Conservation (phyloP, 2,329 filamentous ascomycete species). For the Ophiosphaerella korrae region DNA sequence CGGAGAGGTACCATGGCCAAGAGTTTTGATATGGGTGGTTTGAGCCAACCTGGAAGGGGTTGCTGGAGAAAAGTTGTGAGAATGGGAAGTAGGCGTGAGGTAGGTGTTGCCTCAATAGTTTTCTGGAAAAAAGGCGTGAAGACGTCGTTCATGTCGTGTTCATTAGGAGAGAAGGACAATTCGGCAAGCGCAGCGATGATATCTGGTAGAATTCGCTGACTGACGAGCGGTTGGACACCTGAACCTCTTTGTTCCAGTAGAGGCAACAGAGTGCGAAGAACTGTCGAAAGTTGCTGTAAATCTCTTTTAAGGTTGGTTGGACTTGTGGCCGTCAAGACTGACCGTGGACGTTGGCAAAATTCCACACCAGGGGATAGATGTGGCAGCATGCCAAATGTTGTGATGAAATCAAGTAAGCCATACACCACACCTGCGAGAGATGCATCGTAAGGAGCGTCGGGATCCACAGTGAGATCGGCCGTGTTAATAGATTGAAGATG, state of each 20-base stretch:
- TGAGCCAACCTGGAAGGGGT: constrained; percentile 65
- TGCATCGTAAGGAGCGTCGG: constrained; percentile 46
- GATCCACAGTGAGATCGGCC: constrained; percentile 36
- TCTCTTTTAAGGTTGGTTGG: constrained; percentile 13
- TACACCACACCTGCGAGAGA: constrained; percentile 46
- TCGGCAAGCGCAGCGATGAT: constrained; percentile 43
- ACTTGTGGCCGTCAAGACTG: constrained; percentile 31
- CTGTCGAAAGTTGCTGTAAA: constrained; percentile 16
- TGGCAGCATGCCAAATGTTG: constrained; percentile 42
- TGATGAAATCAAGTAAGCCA: constrained; percentile 44
- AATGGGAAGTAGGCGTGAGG: constrained; percentile 63
- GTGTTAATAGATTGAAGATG: constrained; percentile 43
- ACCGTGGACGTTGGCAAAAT: constrained; percentile 41
- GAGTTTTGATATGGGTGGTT: constrained; percentile 59
- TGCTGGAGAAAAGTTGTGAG: constrained; percentile 69
- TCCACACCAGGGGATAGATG: constrained; percentile 40
- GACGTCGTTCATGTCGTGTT: constrained; percentile 7
- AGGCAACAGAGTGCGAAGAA: constrained; percentile 22
- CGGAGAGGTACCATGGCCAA: constrained; percentile 67
- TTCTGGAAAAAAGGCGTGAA: constrained; percentile 26
- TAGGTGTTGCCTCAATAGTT: constrained; percentile 44
- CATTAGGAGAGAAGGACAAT: constrained; percentile 38
- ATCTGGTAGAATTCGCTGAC: constrained; percentile 42
- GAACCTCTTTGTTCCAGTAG: constrained; percentile 33
- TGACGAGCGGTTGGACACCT: constrained; percentile 44